These are phyloP conservation scores for Amanita rubescens DNA, from an alignment of 768 basidiomycete species.

Conservation along the genomic window DNA sequence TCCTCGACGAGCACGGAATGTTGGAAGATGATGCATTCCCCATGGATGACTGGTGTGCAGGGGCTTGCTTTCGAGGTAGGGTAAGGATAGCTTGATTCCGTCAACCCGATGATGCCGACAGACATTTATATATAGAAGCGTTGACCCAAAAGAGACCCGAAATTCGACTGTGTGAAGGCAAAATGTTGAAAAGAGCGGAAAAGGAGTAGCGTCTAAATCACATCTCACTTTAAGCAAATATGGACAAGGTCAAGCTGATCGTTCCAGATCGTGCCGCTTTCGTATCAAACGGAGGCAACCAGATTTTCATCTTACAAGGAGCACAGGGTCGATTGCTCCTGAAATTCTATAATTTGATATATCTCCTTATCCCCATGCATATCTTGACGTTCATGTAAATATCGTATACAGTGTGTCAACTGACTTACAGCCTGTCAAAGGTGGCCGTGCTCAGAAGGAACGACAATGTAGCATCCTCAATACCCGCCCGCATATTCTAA, in stretches of 20 bases:
- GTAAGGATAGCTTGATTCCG: not conserved
- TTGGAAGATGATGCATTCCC: slow-evolving; percentile 19
- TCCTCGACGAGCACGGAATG: slow-evolving; percentile 10
- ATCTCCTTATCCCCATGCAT: too few species aligned
- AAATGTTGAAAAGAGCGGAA: not conserved
- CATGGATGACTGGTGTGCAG: slow-evolving; percentile 17
- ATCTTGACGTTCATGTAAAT: too few species aligned
- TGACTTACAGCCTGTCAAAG: too few species aligned
- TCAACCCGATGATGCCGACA: not conserved
- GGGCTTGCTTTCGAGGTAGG: slow-evolving; percentile 7
- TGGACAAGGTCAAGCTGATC: not conserved
- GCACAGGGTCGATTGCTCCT: too few species aligned
- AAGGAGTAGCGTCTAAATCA: not conserved
- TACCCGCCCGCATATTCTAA: too few species aligned
- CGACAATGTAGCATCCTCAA: too few species aligned
- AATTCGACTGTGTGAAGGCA: not conserved
- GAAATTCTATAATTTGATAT: too few species aligned
- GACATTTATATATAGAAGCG: not conserved
- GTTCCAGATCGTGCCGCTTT: not conserved
- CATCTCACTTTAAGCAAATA: not conserved
- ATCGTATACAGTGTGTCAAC: too few species aligned
- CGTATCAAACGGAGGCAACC: too few species aligned
- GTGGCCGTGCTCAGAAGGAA: too few species aligned
- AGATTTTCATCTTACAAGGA: too few species aligned
- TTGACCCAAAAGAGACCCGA: not conserved